Base-by-base conservation (phyloP, 2,329 filamentous ascomycete species). In the Aureobasidium leucospermi region DNA sequence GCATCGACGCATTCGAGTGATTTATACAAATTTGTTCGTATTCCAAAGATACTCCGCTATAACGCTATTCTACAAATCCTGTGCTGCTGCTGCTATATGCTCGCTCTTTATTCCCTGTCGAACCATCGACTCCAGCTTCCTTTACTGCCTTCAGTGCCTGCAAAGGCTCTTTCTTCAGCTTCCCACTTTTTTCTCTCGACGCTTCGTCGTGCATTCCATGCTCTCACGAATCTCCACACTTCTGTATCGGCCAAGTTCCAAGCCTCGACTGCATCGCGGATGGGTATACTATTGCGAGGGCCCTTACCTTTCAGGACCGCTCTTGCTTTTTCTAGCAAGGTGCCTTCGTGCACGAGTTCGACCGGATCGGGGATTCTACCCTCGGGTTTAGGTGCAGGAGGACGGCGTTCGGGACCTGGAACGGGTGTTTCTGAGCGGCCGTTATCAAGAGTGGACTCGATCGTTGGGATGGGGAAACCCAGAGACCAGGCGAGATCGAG, bases 401-500 rank as follows among this genome's bases (percentile, higher is more conserved):
- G 80, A 59, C 79, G 75, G 36, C 69, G 77, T 66, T 86, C 81
- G 1, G 83, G 81, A 1, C 81, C 80, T 0, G 83, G 81, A 6
- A 83, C 79, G 0, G 84, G 82, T 1, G 83, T 81, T 65, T 80
- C 76, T 13, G 81, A 81, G 62, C 81, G 80, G 48, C 79, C 81
- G 31, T 79, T 76, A 42, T 79, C 73, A 15, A 51, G 45, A 4
- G 81, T 77, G 10, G 76, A 74, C 19, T 78, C 74, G 11, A 49
- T 13, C 48, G 79, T 78, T 1, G 92, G 89, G 9, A 96, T 80
- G 13, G 80, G 78, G 73, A 97, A 97, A 58, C 93, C 94, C 70
- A 97, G 90, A 65, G 87, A 82, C 90, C 91, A 97, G 69, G 93
- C 87, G 2, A 96, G 77, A 7, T 86, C 73, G 29, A 72, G 68